These are phyloP conservation scores for Grifola frondosa DNA, from an alignment of 1,284 basidiomycete genomes.

Conservation along the genomic window DNA sequence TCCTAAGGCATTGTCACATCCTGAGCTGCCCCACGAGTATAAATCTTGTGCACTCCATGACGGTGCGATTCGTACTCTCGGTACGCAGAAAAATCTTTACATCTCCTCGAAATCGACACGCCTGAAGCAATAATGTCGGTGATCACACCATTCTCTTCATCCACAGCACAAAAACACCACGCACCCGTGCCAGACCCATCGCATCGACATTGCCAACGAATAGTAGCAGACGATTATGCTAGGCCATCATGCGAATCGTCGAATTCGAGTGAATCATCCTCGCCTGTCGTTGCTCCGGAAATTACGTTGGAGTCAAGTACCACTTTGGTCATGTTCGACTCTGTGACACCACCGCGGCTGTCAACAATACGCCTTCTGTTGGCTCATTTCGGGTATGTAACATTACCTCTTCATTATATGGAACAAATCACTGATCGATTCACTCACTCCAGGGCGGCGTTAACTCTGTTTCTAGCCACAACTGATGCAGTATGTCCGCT, in stretches of 20 bases:
- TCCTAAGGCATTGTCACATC: neutral
- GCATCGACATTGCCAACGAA: neutral
- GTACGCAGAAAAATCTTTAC: too few relatives aligned
- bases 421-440: slow-evolving; percentile 16
- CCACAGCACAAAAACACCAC: too few relatives aligned
- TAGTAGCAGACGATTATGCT: neutral
- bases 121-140: too few relatives aligned
- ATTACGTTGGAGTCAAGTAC: slow-evolving; percentile 22
- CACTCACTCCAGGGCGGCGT: slow-evolving; percentile 61
- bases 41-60: too few relatives aligned
- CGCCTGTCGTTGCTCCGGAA: slow-evolving; percentile 11
- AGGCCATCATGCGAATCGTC: slow-evolving; percentile 18
- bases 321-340: slow-evolving; percentile 23
- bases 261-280: slow-evolving; percentile 10
- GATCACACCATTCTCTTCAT: too few relatives aligned
- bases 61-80: too few relatives aligned
- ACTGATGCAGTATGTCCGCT: slow-evolving; percentile 68
- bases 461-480: slow-evolving; percentile 77
- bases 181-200: too few relatives aligned
- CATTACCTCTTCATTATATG: slow-evolving; percentile 4
- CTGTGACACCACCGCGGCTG: slow-evolving; percentile 24
- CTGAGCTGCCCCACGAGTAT: slow-evolving; percentile 13
- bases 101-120: too few relatives aligned
- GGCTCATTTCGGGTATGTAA: slow-evolving; percentile 54
- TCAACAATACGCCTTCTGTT: slow-evolving; percentile 50